Conservation (phyloP, 2,329 filamentous ascomycete species). For the Penicillium sp. region DNA sequence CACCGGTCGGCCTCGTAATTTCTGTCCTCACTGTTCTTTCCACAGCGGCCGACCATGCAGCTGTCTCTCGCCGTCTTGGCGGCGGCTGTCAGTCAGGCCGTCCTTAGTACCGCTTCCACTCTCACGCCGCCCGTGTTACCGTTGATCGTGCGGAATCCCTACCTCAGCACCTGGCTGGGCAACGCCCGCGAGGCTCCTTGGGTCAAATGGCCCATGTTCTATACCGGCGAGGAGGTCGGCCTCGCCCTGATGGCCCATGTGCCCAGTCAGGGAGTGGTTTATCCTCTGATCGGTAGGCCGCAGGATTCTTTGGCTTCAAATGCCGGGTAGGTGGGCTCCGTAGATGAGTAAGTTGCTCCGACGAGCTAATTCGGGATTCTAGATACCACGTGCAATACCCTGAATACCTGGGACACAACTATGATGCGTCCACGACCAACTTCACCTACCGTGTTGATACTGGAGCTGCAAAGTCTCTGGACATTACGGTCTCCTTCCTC, state of each 20-base stretch:
- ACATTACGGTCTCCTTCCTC: conserved; percentile 65
- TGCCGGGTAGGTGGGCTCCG: conserved; percentile 38
- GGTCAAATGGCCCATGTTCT: conserved; percentile 86
- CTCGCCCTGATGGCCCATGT: conserved; percentile 65
- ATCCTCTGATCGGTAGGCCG: conserved; percentile 65
- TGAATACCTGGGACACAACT: conserved; percentile 61
- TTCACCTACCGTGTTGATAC: conserved; percentile 64
- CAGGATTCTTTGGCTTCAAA: conserved; percentile 60
- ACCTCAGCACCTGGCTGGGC: conserved; percentile 73
- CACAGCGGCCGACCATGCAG: conserved; percentile 31
- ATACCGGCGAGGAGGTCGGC: conserved; percentile 69
- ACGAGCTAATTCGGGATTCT: conserved; percentile 10
- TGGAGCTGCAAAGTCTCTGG: conserved; percentile 43
- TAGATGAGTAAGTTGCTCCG: neutral
- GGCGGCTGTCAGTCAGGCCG: conserved; percentile 43
- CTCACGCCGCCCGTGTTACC: conserved; percentile 68
- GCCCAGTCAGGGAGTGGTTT: conserved; percentile 61
- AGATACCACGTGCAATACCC: conserved; percentile 63
- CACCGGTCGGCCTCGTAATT: neutral
- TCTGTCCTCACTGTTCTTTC: conserved; percentile 6
- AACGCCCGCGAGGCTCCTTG: conserved; percentile 75
- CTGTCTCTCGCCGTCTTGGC: conserved; percentile 35
- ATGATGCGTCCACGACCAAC: conserved; percentile 71
- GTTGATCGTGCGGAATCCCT: conserved; percentile 74
- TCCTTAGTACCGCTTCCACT: conserved; percentile 51